Evolutionary conservation across 768 basidiomycete genomes (phyloP).

Genomic region (Suillus subaureus): DNA sequence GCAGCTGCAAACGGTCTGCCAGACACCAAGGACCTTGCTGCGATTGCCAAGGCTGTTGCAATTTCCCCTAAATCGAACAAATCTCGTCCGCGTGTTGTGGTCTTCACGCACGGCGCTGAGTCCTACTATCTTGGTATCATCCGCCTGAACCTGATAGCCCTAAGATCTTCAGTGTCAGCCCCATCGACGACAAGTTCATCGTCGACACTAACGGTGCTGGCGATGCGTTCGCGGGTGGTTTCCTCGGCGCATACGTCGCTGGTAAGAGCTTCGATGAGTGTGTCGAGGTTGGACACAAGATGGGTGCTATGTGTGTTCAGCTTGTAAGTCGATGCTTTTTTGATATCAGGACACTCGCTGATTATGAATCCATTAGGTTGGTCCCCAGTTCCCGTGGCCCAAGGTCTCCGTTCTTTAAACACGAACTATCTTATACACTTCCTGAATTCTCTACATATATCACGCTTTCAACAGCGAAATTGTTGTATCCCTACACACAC

Average conservation of each 20-base stretch:
- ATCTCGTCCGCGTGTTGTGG: conserved; percentile 74
- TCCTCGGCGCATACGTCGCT: conserved; percentile 81
- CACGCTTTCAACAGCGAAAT: conserved; percentile 43
- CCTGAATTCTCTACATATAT: conserved; percentile 14
- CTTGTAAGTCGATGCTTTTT: conserved; percentile 48
- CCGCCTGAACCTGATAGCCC: conserved; percentile 54
- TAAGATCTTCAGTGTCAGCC: conserved; percentile 59
- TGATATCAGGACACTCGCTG: conserved; percentile 1
- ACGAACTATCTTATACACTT: neutral
- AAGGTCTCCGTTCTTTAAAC: conserved; percentile 49
- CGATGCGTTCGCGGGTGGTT: conserved; percentile 96
- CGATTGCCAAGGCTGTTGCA: conserved; percentile 80
- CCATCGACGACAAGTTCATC: conserved; percentile 63
- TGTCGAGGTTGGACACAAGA: conserved; percentile 83
- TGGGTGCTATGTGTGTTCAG: conserved; percentile 85
- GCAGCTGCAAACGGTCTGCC: conserved; percentile 72
- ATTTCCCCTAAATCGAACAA: conserved; percentile 72
- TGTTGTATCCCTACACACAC: conserved; percentile 25
- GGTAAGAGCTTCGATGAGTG: conserved; percentile 79
- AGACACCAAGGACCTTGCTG: conserved; percentile 62
- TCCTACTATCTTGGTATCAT: conserved; percentile 77
- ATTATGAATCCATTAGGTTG: conserved; percentile 40
- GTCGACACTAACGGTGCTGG: conserved; percentile 99
- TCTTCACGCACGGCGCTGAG: conserved; percentile 89
- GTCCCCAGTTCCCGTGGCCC: conserved; percentile 59